Percentiles rank a stretch among this genome's conserved stretches.
Evolutionary conservation across 176 grass and related monocot species (phyloP).

Genomic region (Avena insularis): DNA sequence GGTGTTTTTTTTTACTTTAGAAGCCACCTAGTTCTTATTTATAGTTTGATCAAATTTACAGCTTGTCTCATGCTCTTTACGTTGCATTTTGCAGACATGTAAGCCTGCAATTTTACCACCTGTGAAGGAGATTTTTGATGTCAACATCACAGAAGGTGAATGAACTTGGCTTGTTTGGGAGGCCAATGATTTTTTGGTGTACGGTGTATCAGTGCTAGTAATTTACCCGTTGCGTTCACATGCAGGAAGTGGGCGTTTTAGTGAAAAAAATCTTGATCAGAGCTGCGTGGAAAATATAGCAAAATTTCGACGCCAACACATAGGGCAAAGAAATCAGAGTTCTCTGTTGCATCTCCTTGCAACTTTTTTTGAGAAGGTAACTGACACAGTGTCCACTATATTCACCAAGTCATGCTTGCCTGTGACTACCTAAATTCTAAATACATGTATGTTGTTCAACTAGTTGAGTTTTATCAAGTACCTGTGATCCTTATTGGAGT

Average conservation of each 20-base stretch:
- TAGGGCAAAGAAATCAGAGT: slow-evolving; percentile 55
- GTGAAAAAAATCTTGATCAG: slow-evolving; percentile 57
- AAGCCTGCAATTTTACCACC: slow-evolving; percentile 84
- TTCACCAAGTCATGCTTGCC: slow-evolving; percentile 7
- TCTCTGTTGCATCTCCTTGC: slow-evolving; percentile 65
- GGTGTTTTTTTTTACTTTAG: slow-evolving; percentile 50
- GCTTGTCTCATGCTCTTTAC: neutral
- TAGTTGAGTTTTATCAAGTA: neutral
- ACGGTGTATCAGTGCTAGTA: neutral
- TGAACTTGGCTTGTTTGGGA: neutral
- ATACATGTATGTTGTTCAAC: neutral
- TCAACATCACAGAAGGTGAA: slow-evolving; percentile 62
- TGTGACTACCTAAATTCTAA: slow-evolving; percentile 1
- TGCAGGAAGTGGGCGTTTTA: slow-evolving; percentile 48
- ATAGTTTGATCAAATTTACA: slow-evolving; percentile 32
- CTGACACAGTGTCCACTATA: neutral
- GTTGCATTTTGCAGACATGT: slow-evolving; percentile 53
- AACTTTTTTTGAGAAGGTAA: slow-evolving; percentile 82
- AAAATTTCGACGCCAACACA: slow-evolving; percentile 50
- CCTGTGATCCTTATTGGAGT: neutral
- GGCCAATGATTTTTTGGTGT: slow-evolving; percentile 12
- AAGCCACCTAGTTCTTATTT: slow-evolving; percentile 3
- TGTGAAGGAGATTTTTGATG: slow-evolving; percentile 67
- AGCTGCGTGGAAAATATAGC: slow-evolving; percentile 61
- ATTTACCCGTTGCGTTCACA: slow-evolving; percentile 41